phyloP scores from a whole-genome alignment of 129 eudicot genomes.

The Cynara cardunculus region DNA sequence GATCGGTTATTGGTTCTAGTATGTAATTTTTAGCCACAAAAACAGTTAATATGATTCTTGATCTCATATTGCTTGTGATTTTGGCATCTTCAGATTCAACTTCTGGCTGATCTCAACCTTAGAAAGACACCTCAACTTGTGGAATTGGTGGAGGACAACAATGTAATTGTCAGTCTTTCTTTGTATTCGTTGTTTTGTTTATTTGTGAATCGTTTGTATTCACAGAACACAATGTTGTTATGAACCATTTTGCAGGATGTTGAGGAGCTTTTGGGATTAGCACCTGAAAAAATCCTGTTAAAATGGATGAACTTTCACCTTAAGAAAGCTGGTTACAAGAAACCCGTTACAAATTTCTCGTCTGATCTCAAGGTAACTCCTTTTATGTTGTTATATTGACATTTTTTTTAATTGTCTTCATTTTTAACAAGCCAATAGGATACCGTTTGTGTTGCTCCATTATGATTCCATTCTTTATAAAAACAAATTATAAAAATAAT shows the following conservation, averaged over 20 bases:
- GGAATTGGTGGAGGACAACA: constrained; percentile 84
- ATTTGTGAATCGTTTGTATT: background rate
- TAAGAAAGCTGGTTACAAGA: constrained; percentile 85
- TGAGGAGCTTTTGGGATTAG: constrained; percentile 86
- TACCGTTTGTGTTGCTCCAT: too few relatives aligned
- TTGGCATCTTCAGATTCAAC: constrained; percentile 63
- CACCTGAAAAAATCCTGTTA: constrained; percentile 77
- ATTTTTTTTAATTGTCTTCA: background rate
- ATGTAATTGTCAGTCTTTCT: constrained; percentile 32
- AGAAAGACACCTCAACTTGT: constrained; percentile 96
- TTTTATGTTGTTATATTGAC: background rate
- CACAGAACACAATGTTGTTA: background rate
- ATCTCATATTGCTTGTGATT: constrained; percentile 15
- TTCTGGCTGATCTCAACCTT: constrained; percentile 90
- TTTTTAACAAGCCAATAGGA: background rate
- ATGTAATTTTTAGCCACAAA: too few relatives aligned
- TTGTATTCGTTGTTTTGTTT: background rate
- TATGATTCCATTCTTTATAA: too few relatives aligned
- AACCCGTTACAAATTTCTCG: constrained; percentile 77
- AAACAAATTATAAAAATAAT: too few relatives aligned
- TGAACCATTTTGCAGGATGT: constrained; percentile 54
- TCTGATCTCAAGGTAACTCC: constrained; percentile 73
- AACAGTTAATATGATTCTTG: background rate
- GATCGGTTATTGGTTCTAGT: background rate
- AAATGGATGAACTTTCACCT: constrained; percentile 98